Conservation (phyloP, 805 yeast species). For the Metschnikowia dekortorum region DNA sequence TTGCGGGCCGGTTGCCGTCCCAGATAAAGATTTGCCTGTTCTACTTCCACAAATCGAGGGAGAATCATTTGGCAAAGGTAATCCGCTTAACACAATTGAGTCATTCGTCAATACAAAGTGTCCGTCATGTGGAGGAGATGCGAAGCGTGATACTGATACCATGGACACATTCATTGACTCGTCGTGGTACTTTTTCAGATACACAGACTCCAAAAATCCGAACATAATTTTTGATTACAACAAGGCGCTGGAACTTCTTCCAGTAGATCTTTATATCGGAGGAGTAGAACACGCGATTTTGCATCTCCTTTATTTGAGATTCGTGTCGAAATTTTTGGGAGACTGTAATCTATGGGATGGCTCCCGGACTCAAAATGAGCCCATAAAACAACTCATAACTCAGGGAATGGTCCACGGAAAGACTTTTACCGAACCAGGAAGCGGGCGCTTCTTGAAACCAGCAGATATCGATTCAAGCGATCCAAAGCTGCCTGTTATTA, state of each 20-base stretch:
- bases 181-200: slow-evolving; percentile 93
- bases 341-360: slow-evolving; percentile 70
- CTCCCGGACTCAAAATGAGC: slow-evolving; percentile 59
- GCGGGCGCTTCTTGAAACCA: slow-evolving; percentile 73
- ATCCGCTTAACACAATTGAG: slow-evolving; percentile 51
- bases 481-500: slow-evolving; percentile 42
- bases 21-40: slow-evolving; percentile 83
- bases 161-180: slow-evolving; percentile 99
- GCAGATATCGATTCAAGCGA: slow-evolving; percentile 56
- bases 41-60: slow-evolving; percentile 60
- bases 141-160: slow-evolving; percentile 91
- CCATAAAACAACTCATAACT: slow-evolving; percentile 73
- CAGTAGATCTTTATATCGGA: slow-evolving; percentile 89
- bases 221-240: slow-evolving; percentile 49
- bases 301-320: slow-evolving; percentile 83
- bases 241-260: slow-evolving; percentile 53
- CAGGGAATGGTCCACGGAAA: slow-evolving; percentile 99
- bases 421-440: slow-evolving; percentile 68
- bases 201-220: slow-evolving; percentile 65
- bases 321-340: slow-evolving; percentile 73
- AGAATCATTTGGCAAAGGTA: slow-evolving; percentile 60
- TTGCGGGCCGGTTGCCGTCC: slow-evolving; percentile 93
- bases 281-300: slow-evolving; percentile 97
- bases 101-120: slow-evolving; percentile 72
- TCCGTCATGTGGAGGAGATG: slow-evolving; percentile 71